phyloP scores from a whole-genome alignment of 257 asterid genomes.

The Solanum virginianum region DNA sequence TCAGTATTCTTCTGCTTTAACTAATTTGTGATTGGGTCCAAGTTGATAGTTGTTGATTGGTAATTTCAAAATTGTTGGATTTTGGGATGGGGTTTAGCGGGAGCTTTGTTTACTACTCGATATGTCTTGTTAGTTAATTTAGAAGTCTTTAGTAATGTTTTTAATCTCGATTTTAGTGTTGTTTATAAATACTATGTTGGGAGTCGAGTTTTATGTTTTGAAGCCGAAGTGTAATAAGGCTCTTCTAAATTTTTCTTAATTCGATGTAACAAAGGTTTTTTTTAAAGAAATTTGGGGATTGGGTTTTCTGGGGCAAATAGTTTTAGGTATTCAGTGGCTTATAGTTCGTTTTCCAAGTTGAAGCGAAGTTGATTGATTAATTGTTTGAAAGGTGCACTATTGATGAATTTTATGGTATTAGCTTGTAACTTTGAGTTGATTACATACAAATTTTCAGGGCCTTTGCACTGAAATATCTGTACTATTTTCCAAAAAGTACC shows the following conservation, averaged over 20 bases:
- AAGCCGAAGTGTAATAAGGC: not conserved
- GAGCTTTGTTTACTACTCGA: not conserved
- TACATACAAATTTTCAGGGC: not conserved
- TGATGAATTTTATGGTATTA: not conserved
- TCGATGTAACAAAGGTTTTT: not conserved
- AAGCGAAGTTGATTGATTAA: not conserved
- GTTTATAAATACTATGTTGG: not conserved
- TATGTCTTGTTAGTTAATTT: not conserved
- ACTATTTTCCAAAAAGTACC: not conserved
- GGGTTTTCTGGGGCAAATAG: not conserved
- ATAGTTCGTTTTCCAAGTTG: not conserved
- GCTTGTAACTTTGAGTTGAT: not conserved
- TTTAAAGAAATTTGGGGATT: not conserved
- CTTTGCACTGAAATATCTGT: not conserved
- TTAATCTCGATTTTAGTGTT: not conserved
- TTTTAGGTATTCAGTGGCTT: not conserved
- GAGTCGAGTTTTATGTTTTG: not conserved
- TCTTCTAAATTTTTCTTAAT: not conserved
- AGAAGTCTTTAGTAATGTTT: not conserved
- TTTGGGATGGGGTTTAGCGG: not conserved
- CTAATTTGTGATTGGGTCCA: not conserved
- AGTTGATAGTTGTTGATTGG: not conserved
- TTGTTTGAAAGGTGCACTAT: not conserved
- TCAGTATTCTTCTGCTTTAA: slow-evolving; percentile 3
- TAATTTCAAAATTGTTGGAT: not conserved